phyloP scores from a whole-genome alignment of 202 grass and related monocot genomes.

The Brachypodium distachyon region DNA sequence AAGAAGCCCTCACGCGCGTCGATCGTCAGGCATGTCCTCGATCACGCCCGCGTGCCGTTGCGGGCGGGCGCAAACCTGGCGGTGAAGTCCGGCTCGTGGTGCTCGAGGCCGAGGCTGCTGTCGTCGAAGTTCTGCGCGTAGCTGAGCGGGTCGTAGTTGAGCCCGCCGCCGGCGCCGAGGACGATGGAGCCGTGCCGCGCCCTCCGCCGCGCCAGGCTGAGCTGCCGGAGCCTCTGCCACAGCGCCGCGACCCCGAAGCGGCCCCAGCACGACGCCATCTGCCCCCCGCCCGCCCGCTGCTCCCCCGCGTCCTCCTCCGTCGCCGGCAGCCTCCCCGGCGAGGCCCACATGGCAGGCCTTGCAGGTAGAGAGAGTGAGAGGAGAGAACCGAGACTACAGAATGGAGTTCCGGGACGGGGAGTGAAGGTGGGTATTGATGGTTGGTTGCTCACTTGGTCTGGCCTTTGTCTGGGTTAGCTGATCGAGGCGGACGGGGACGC shows the following conservation, averaged over 20 bases:
- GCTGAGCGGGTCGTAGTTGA: slow-evolving; percentile 90
- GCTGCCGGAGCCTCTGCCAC: slow-evolving; percentile 43
- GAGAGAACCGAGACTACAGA: too few relatives aligned
- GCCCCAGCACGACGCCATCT: slow-evolving; percentile 69
- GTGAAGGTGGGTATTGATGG: not conserved
- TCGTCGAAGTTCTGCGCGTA: slow-evolving; percentile 94
- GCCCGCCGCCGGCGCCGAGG: slow-evolving; percentile 40
- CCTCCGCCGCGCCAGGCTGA: slow-evolving; percentile 17
- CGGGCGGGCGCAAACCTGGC: slow-evolving; percentile 54
- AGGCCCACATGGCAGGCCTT: slow-evolving; percentile 34
- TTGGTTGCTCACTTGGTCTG: not conserved
- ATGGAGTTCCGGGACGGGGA: too few relatives aligned
- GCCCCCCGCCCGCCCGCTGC: not conserved
- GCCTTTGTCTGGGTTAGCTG: not conserved
- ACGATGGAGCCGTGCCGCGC: slow-evolving; percentile 26
- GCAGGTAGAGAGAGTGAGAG: not conserved
- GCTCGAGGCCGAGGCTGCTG: slow-evolving; percentile 24
- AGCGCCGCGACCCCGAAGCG: slow-evolving; percentile 40
- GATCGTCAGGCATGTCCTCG: too few relatives aligned
- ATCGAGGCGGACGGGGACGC: not conserved
- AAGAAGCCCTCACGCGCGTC: not conserved
- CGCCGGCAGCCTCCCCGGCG: slow-evolving; percentile 46
- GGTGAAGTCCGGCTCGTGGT: slow-evolving; percentile 41
- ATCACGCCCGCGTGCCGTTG: not conserved
- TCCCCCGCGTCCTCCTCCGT: slow-evolving; percentile 30